Base-by-base conservation (phyloP, 1,284 basidiomycete genomes). In the Papiliotrema terrestris region DNA sequence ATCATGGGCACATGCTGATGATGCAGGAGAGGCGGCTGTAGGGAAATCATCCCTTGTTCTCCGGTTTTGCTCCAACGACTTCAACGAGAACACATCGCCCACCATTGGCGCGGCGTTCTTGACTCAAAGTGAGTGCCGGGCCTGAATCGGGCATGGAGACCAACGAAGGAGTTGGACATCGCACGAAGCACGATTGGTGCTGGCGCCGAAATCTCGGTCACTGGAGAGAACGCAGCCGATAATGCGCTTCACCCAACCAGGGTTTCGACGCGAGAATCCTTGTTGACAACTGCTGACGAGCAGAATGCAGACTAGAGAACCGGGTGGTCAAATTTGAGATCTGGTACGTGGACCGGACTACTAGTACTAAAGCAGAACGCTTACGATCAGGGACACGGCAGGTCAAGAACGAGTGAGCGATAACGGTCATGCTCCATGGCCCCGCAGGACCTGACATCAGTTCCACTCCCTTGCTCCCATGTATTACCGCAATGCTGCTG, bases 11-110 rank as follows among this genome's bases (percentile, higher is more conserved):
- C 29, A 32, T 32, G 25, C 14, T 41, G 45, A 54, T 26, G 17
- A 49, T 43, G 41, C 71, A 95, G 91, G 95, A 66, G 96, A 98
- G 81, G 93, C 95, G 58, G 95, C 96, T 55, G 96, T 99, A 53
- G 96, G 96, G 62, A 99, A 99, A 81, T 97, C 94, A n/a, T 98
- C 94, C 25, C 87, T 99, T 56, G 96, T 98, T 39, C 84, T 98
- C 59, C 88, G 96, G 76, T 99, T 99, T 54, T 61, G 63, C 26
- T 66, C 68, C 57, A 73, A 67, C 55, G 61, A 75, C 56, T 76
- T 76, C 54, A 74, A 73, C 62, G 75, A 74, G 60, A 75, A 77
- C 65, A 78, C 75, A 38, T 70, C 66, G 72, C 96, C 96, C 14
- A 99, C 96, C 20, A 99, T 98, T 71, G 96, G 95, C 49, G 91